Evolutionary conservation across 805 yeast species (phyloP).

Genomic region (Metschnikowia drakensbergensis): DNA sequence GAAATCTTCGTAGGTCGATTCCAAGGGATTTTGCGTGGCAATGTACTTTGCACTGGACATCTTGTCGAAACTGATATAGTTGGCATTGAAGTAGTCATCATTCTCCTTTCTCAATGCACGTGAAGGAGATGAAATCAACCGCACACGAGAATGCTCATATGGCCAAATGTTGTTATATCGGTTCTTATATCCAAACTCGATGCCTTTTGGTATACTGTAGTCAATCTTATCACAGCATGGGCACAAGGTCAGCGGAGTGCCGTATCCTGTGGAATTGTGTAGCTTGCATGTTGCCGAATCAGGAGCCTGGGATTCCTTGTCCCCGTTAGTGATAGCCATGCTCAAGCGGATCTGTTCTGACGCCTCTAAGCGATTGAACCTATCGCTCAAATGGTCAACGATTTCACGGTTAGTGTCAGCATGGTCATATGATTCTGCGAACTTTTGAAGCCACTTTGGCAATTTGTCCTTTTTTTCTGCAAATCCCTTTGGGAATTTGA

Average conservation of each 20-base stretch:
- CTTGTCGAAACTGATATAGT: conserved; percentile 32
- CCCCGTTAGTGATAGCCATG: conserved; percentile 25
- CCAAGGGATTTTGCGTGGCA: conserved; percentile 45
- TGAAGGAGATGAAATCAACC: conserved; percentile 32
- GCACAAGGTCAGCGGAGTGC: conserved; percentile 41
- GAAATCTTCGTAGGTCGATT: conserved; percentile 40
- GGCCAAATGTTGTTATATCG: conserved; percentile 87
- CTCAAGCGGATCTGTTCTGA: conserved; percentile 37
- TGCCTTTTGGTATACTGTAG: conserved; percentile 51
- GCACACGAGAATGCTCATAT: conserved; percentile 80
- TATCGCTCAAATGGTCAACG: conserved; percentile 22
- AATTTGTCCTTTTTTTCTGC: conserved; percentile 15
- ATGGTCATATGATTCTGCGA: conserved; percentile 17
- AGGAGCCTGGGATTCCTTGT: neutral
- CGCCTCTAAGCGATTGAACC: conserved; percentile 38
- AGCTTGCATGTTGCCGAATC: conserved; percentile 10
- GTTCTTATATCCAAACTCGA: conserved; percentile 77
- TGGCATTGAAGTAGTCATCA: conserved; percentile 46
- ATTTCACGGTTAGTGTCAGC: conserved; percentile 19
- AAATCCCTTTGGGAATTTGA: conserved; percentile 22
- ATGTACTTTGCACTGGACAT: conserved; percentile 31
- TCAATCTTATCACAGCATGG: conserved; percentile 39
- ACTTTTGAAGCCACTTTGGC: conserved; percentile 34
- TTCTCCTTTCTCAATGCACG: conserved; percentile 12
- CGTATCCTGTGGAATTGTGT: conserved; percentile 20